Base-by-base conservation (phyloP, 805 yeast species). In the Saccharomyces eubayanus region DNA sequence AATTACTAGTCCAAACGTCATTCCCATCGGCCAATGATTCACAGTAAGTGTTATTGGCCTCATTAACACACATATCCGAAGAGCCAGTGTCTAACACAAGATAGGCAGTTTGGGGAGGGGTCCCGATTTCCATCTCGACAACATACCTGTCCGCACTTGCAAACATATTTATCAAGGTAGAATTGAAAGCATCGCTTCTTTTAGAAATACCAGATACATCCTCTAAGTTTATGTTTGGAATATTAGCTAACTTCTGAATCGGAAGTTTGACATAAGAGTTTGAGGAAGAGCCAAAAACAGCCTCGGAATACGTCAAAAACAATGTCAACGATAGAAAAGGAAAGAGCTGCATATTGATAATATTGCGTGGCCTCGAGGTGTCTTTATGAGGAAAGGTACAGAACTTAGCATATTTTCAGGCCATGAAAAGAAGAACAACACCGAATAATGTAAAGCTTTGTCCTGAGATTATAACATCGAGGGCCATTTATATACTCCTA, bases 61-160 rank as follows among this genome's bases (percentile, higher is more conserved):
- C 71, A 60, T 69, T 73, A 2, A 77, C 73, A 81, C 81, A 77
- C 41, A 77, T 60, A 54, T 76, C 79, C 0, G 80, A 74, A 8
- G 80, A 76, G 3, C 81, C 82, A 4, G 81, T 76, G 58, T 78
- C 82, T 45, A 78, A 59, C 36, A 73, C 65, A 4, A 77, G 75
- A 11, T 70, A 68, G 11, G 77, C 55, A 28, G 66, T 63, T 56
- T 77, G 79, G 5, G 69, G 62, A 4, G 80, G 79, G 2, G 72
- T 69, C 12, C 83, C 82, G 20, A 77, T 50, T 24, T 57, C 56
- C 36, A 68, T 51, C n/a, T 66, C 64, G 1, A 74, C 75, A 41
- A 31, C 40, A 9, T 31, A 31, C 40, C 12, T 14, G 4, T 16
- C 40, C 6, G 6, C n/a, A n/a, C n/a, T 14, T 12, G 20, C 40